Evolutionary conservation across 768 basidiomycete genomes (phyloP).

Genomic region (Tubosaeta sp.): DNA sequence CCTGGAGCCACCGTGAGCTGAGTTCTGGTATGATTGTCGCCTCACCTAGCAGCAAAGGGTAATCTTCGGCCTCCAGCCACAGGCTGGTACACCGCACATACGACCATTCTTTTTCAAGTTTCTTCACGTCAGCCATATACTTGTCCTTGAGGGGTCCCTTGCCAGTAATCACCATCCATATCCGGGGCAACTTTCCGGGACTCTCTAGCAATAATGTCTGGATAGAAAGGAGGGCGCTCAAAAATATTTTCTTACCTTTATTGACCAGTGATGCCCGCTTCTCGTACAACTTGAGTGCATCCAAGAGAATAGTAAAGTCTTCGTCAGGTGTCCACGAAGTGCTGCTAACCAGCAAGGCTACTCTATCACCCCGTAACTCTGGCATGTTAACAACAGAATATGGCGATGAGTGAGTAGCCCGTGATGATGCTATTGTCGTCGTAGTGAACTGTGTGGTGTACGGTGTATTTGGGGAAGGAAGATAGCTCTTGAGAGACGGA

Average conservation of each 20-base stretch:
- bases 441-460: slow-evolving; percentile 63
- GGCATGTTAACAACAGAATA: slow-evolving; percentile 35
- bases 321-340: slow-evolving; percentile 99
- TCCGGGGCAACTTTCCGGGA: slow-evolving; percentile 52
- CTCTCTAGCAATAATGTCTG: slow-evolving; percentile 8
- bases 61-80: slow-evolving; percentile 90
- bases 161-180: slow-evolving; percentile 85
- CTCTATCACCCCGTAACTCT: slow-evolving; percentile 62
- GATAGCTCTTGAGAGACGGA: slow-evolving; percentile 41
- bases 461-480: slow-evolving; percentile 48
- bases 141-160: slow-evolving; percentile 73
- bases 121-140: slow-evolving; percentile 70
- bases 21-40: neutral
- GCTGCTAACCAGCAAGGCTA: slow-evolving; percentile 84
- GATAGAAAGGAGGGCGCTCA: neutral
- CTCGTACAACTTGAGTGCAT: slow-evolving; percentile 73
- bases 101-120: slow-evolving; percentile 60
- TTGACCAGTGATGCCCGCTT: slow-evolving; percentile 39
- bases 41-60: slow-evolving; percentile 80
- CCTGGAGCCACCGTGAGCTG: slow-evolving; percentile 41
- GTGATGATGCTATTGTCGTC: slow-evolving; percentile 22
- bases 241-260: slow-evolving; percentile 5
- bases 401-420: slow-evolving; percentile 19
- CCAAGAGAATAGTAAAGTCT: slow-evolving; percentile 81
- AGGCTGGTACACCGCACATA: slow-evolving; percentile 76